A percentile compares a stretch with the other conserved stretches of the same genome.
Evolutionary conservation across 2,329 filamentous ascomycete species (phyloP).

Genomic region (Juglanconis juglandina): DNA sequence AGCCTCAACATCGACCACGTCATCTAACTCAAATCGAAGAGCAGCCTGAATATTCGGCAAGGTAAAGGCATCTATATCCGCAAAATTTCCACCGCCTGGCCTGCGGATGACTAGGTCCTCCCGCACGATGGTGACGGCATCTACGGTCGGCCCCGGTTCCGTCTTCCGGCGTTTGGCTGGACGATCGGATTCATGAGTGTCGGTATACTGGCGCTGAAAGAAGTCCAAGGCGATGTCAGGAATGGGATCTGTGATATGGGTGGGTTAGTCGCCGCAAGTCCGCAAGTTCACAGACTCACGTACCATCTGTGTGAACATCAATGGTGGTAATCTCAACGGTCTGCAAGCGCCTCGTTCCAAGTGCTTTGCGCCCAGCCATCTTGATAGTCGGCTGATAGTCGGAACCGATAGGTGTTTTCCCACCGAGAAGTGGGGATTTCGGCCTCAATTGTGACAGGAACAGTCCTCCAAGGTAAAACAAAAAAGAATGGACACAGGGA

Average conservation of each 20-base stretch:
- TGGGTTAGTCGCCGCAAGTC: not conserved
- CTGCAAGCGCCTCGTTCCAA: not conserved
- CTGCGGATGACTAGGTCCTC: constrained; percentile 11
- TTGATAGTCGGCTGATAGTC: not conserved
- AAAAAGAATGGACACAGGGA: not conserved
- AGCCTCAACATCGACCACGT: constrained; percentile 12
- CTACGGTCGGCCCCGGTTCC: not conserved
- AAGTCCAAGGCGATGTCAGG: not conserved
- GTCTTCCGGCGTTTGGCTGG: constrained; percentile 19
- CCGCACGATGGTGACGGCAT: constrained; percentile 18
- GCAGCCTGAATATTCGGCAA: not conserved
- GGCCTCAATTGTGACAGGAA: too few species aligned
- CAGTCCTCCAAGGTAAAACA: too few species aligned
- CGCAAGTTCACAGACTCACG: not conserved
- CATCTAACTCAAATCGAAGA: constrained; percentile 4
- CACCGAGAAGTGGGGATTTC: too few species aligned
- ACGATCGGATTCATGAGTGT: not conserved
- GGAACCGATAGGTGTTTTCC: too few species aligned
- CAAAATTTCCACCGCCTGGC: not conserved
- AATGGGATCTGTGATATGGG: constrained; percentile 5
- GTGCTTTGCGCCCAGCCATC: constrained; percentile 10
- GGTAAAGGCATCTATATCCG: not conserved
- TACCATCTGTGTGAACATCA: constrained; percentile 1
- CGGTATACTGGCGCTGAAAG: constrained; percentile 1
- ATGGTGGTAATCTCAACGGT: not conserved